Evolutionary conservation across 768 basidiomycete species (phyloP).

Genomic region (Guyanaporus albipodus): DNA sequence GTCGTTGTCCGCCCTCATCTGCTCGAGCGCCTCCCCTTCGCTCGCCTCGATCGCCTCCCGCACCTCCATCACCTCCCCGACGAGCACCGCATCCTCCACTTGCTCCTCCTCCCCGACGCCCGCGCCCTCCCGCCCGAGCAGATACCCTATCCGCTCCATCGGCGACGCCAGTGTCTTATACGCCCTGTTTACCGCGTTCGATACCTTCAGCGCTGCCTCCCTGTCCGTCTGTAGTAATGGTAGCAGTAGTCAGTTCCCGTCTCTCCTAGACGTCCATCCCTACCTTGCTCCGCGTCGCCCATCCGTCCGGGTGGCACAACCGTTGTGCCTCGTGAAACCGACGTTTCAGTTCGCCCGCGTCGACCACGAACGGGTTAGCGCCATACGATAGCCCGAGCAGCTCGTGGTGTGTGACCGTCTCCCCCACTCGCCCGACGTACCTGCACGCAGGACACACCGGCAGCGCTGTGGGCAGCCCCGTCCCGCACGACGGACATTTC

Average conservation of each 20-base stretch:
- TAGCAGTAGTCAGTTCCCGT: conserved; percentile 11
- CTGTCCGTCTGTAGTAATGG: conserved; percentile 21
- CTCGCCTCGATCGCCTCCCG: conserved; percentile 68
- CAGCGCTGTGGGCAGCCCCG: conserved; percentile 54
- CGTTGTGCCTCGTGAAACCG: conserved; percentile 71
- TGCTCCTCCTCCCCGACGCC: conserved; percentile 66
- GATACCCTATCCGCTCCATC: conserved; percentile 73
- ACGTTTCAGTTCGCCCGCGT: conserved; percentile 53
- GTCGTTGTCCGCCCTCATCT: conserved; percentile 50
- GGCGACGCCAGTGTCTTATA: conserved; percentile 75
- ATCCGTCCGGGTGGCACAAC: conserved; percentile 83
- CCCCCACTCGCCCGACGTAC: conserved; percentile 56
- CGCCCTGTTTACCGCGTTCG: conserved; percentile 77
- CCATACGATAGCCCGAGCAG: conserved; percentile 60
- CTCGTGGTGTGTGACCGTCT: conserved; percentile 57
- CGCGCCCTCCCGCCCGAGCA: conserved; percentile 60
- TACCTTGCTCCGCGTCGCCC: conserved; percentile 65
- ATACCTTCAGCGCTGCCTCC: conserved; percentile 37
- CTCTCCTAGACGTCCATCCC: conserved; percentile 8
- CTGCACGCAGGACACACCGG: conserved; percentile 77
- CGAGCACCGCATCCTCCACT: conserved; percentile 63
- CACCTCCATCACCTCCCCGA: conserved; percentile 74
- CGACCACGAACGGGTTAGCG: conserved; percentile 70
- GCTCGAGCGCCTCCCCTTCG: conserved; percentile 49
- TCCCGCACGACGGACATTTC: conserved; percentile 61